Conservation (phyloP, 768 basidiomycete species). For the Rickenella mellea region DNA sequence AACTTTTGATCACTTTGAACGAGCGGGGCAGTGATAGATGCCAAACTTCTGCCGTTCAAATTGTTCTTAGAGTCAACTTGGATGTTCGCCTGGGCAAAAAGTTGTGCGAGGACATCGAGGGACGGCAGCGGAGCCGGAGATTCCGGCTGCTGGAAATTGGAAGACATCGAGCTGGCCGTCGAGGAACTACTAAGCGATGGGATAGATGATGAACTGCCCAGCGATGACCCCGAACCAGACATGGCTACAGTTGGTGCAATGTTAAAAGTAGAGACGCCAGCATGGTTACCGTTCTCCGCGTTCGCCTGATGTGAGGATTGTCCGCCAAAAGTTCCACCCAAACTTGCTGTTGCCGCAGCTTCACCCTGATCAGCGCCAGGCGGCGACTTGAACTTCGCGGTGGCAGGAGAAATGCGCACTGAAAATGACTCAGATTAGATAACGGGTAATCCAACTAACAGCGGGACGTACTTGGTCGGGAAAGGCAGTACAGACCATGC, state of each 20-base stretch:
- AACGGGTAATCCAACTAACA: slow-evolving; percentile 2
- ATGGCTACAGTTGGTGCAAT: neutral
- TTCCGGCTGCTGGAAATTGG: neutral
- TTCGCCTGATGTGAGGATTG: neutral
- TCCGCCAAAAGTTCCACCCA: neutral
- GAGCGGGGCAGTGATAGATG: slow-evolving; percentile 30
- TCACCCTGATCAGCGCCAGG: slow-evolving; percentile 13
- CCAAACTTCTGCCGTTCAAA: neutral
- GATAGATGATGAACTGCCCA: neutral
- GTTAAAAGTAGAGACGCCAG: too few relatives aligned
- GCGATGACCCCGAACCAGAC: neutral
- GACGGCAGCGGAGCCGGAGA: too few relatives aligned
- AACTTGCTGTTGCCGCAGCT: too few relatives aligned
- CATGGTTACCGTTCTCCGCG: neutral
- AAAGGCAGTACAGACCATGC: slow-evolving; percentile 85
- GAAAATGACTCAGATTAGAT: slow-evolving; percentile 15
- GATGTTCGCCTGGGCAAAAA: neutral
- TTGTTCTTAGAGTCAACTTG: neutral
- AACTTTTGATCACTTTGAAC: slow-evolving; percentile 36
- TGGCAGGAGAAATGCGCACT: slow-evolving; percentile 91
- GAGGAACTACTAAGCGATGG: neutral
- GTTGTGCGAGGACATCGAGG: neutral
- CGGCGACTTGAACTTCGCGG: slow-evolving; percentile 74
- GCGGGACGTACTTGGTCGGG: slow-evolving; percentile 65
- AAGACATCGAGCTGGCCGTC: neutral